Evolutionary conservation across 345 rosid genomes (phyloP), one percentile per base, ranked within the genome.

Genomic region (Brassica incana): DNA sequence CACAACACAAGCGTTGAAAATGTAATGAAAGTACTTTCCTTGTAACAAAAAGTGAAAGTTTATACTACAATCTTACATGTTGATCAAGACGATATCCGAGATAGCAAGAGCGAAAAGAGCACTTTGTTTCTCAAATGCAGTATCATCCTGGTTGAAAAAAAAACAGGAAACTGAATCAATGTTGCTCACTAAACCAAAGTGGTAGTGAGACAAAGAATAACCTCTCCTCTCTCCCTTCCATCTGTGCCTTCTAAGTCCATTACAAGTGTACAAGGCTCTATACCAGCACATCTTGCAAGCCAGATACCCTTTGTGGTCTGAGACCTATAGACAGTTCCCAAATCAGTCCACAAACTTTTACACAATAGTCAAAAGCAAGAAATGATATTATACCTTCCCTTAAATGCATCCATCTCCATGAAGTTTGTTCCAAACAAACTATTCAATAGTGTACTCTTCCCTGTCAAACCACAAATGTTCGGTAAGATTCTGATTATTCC

Each of bases 181-280:
- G 60, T 16, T 0, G 0, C 16, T 68, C 43, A 15, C 3, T 68
- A 15, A 54, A 38, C 8, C 61, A 35, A 61, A 15, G 62, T 27
- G 50, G 67, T 23, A 43, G 48, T 52, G 35, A 18, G 43, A 64
- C 16, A 32, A 77, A 75, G 25, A 32, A 9, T 1, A 65, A 95
- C 98, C 97, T 95, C 99, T 83, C 99, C 99, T 29, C 97, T 86
- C 83, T 95, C 99, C 76, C 98, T 88, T 79, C 99, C 99, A 87
- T 95, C 97, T 4, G 96, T 93, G 14, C 99, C 99, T 84, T 95
- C 99, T 80, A 95, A 89, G 61, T 95, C 99, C 98, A 95, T 93
- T 77, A 95, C 92, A 59, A 95, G 85, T 14, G 99, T 95, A 72
- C 90, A 89, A 20, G 99, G 99, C 82, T 93, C 98, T 73, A 95